Evolutionary conservation across 306 rosid genomes (phyloP).

Genomic region (Trichosanthes truncata): DNA sequence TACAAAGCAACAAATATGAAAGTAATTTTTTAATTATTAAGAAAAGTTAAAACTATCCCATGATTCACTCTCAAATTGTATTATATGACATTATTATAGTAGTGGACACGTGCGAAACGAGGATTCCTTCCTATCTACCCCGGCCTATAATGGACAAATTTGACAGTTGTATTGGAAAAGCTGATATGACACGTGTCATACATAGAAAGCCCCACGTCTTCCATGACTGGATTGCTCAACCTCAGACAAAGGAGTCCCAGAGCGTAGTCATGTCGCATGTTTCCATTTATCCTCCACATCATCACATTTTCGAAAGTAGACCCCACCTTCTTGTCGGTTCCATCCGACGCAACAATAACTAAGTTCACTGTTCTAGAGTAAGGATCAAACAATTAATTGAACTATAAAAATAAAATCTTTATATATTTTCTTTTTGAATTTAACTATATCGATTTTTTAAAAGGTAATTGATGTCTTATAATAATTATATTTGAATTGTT

Average conservation of each 20-base stretch:
- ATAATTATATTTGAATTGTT: no score
- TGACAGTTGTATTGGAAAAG: slow-evolving; percentile 27
- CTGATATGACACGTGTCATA: not conserved
- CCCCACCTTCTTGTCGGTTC: slow-evolving; percentile 8
- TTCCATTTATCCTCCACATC: slow-evolving; percentile 16
- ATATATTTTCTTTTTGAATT: no score
- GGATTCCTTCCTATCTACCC: slow-evolving; percentile 1
- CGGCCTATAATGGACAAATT: slow-evolving; percentile 7
- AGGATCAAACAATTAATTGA: no score
- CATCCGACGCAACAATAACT: not conserved
- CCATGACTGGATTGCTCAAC: slow-evolving; percentile 17
- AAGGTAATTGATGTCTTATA: no score
- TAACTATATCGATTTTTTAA: no score
- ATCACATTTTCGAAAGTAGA: slow-evolving; percentile 3
- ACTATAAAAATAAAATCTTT: no score
- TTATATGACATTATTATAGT: not conserved
- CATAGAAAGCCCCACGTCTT: slow-evolving; percentile 21
- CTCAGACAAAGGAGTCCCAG: slow-evolving; percentile 9
- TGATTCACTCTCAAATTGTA: not conserved
- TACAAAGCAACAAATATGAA: not conserved
- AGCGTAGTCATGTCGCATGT: not conserved
- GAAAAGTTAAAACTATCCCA: not conserved
- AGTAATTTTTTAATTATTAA: not conserved
- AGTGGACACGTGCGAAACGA: slow-evolving; percentile 48
- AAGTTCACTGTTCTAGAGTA: not conserved